phyloP scores from a whole-genome alignment of 345 rosid genomes.

The Nasturtium officinale region DNA sequence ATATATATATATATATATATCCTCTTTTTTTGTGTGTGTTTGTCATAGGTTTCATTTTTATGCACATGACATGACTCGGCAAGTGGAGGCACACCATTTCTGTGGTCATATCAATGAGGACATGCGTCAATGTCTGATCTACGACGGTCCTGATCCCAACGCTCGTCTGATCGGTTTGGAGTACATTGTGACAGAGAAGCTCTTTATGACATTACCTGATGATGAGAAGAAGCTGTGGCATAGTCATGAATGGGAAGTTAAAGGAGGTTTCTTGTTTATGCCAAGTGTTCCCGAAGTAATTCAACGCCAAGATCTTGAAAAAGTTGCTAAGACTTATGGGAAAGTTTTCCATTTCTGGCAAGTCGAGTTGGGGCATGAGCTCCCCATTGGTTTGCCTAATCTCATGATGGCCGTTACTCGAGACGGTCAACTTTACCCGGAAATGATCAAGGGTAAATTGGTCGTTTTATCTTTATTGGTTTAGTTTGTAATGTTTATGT shows the following conservation, averaged over 20 bases:
- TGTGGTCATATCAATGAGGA: slow-evolving; percentile 81
- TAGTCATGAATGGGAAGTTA: slow-evolving; percentile 76
- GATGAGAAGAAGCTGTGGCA: slow-evolving; percentile 85
- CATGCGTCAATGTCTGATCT: slow-evolving; percentile 81
- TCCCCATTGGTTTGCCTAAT: slow-evolving; percentile 78
- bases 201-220: slow-evolving; percentile 66
- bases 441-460: slow-evolving; percentile 47
- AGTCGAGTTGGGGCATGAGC: slow-evolving; percentile 67
- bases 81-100: slow-evolving; percentile 81
- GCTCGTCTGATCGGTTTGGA: slow-evolving; percentile 74
- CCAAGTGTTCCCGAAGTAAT: slow-evolving; percentile 65
- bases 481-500: background rate
- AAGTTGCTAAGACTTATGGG: slow-evolving; percentile 68
- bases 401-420: slow-evolving; percentile 74
- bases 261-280: slow-evolving; percentile 76
- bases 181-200: slow-evolving; percentile 69
- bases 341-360: slow-evolving; percentile 88
- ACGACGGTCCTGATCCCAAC: slow-evolving; percentile 53
- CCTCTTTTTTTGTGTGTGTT: background rate
- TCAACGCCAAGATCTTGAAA: slow-evolving; percentile 67
- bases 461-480: background rate
- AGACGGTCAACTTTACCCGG: slow-evolving; percentile 65
- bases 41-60: slow-evolving; percentile 67
- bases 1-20: background rate
- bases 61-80: slow-evolving; percentile 73